Evolutionary conservation across 1,284 basidiomycete species (phyloP).

Genomic region (Austroboletus niveus): DNA sequence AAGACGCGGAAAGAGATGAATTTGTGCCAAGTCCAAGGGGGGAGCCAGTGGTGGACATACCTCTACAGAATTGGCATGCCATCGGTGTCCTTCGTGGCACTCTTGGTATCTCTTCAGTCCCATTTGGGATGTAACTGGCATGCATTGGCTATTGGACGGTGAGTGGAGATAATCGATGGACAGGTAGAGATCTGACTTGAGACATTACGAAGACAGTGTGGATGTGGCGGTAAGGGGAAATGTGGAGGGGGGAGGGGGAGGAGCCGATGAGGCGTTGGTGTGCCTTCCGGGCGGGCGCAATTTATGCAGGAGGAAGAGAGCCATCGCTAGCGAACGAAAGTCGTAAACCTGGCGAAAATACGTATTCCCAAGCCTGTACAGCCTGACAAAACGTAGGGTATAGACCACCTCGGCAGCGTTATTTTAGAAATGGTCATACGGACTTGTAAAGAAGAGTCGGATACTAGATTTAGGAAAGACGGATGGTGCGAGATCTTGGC

Average conservation of each 20-base stretch:
- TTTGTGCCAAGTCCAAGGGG: too few relatives aligned
- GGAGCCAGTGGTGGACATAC: slow-evolving; percentile 28
- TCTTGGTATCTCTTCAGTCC: slow-evolving; percentile 32
- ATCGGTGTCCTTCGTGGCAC: slow-evolving; percentile 51
- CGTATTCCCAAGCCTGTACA: slow-evolving; percentile 37
- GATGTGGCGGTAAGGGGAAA: slow-evolving; percentile 4
- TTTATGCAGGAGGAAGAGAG: slow-evolving; percentile 28
- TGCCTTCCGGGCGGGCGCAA: slow-evolving; percentile 19
- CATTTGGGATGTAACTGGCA: slow-evolving; percentile 10
- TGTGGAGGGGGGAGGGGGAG: slow-evolving; percentile 3
- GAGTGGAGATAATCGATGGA: neutral
- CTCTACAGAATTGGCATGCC: slow-evolving; percentile 59
- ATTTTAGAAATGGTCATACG: slow-evolving; percentile 30
- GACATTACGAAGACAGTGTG: slow-evolving; percentile 22
- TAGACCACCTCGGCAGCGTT: slow-evolving; percentile 26
- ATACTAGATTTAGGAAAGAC: slow-evolving; percentile 28
- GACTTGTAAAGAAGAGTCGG: slow-evolving; percentile 25
- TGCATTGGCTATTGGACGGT: slow-evolving; percentile 13
- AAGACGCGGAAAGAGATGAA: neutral
- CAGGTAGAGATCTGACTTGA: slow-evolving; percentile 16
- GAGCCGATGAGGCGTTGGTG: slow-evolving; percentile 10
- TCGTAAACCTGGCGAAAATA: slow-evolving; percentile 31
- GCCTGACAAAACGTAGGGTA: slow-evolving; percentile 26
- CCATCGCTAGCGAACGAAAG: slow-evolving; percentile 25
- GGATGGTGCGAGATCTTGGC: slow-evolving; percentile 11